These are phyloP conservation scores for Phaeosphaeriaceae sp. DNA, from an alignment of 2,329 filamentous ascomycete species.

Conservation along the genomic window DNA sequence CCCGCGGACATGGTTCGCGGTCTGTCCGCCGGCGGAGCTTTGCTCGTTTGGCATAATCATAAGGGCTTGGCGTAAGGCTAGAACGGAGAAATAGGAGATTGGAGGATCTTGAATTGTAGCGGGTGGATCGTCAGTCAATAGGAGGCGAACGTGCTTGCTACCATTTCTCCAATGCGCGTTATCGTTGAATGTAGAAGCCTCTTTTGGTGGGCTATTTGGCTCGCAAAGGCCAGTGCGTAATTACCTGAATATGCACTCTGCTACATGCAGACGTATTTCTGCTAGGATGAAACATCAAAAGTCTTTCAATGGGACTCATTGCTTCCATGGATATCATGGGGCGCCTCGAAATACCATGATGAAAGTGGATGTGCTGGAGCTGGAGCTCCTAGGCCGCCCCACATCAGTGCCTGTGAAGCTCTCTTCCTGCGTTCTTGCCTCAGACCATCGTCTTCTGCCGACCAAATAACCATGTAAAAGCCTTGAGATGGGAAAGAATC, in stretches of 20 bases:
- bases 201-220: not conserved
- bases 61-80: slow-evolving; percentile 16
- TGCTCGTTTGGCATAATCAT: slow-evolving; percentile 15
- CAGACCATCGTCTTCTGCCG: too few species aligned
- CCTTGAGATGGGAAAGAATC: not conserved
- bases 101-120: slow-evolving; percentile 6
- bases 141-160: slow-evolving; percentile 1
- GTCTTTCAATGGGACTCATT: not conserved
- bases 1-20: slow-evolving; percentile 9
- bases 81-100: slow-evolving; percentile 37
- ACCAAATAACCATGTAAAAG: too few species aligned
- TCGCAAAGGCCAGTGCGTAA: not conserved
- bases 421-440: not conserved
- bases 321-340: too few species aligned
- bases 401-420: not conserved
- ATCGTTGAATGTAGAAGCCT: too few species aligned
- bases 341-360: too few species aligned
- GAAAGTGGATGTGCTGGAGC: not conserved
- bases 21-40: slow-evolving; percentile 24
- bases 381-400: not conserved
- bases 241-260: not conserved
- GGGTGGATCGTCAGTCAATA: slow-evolving; percentile 1
- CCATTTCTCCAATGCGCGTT: not conserved
- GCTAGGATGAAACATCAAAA: not conserved
- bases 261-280: not conserved